Evolutionary conservation across 1,139 yeast species (phyloP), one percentile per base, ranked within the genome.

Genomic region (Lodderomyces parapsilosis): DNA sequence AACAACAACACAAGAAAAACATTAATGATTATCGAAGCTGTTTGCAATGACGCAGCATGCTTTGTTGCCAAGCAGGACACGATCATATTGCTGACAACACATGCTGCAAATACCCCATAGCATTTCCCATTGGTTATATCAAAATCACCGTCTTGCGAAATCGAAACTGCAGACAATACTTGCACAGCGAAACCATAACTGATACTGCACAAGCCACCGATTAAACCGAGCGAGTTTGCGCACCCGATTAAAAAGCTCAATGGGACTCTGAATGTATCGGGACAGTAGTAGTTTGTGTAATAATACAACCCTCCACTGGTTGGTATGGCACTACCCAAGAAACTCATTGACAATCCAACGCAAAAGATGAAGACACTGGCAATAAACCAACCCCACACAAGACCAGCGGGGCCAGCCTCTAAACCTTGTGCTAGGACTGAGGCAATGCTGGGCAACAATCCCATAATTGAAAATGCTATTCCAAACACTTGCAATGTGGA

Each of bases 311-410:
- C 90, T 45, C 90, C 89, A 18, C 83, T 74, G 3, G 90, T 82
- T 41, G 90, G 90, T 57, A 81, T 78, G n/a, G 86, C 76, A 24
- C 83, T 76, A 1, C 85, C 84, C 42, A 82, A 63, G 49, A 82
- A 82, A 13, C 86, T 77, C 69, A 83, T 81, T n/a, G 84, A 73
- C 43, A 74, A 51, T 10, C 88, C 89, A 44, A 80, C 76, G 46
- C 74, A 63, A 41, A 81, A 59, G 47, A 84, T 77, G 49, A 83
- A 82, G 41, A 73, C 49, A n/a, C 79, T 77, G 35, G 83, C 76
- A 41, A 75, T 66, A 44, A 83, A 71, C 88, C 89, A 85, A 42
- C 89, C 87, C 88, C 89, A 84, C 15, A 81, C 76, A 19, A 80
- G 69, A 4, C 84, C 60, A 23, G 65, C 59, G 8, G 71, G 60